Evolutionary conservation across 2,329 filamentous ascomycete species (phyloP).

Genomic region (Hypoxylon sp.): DNA sequence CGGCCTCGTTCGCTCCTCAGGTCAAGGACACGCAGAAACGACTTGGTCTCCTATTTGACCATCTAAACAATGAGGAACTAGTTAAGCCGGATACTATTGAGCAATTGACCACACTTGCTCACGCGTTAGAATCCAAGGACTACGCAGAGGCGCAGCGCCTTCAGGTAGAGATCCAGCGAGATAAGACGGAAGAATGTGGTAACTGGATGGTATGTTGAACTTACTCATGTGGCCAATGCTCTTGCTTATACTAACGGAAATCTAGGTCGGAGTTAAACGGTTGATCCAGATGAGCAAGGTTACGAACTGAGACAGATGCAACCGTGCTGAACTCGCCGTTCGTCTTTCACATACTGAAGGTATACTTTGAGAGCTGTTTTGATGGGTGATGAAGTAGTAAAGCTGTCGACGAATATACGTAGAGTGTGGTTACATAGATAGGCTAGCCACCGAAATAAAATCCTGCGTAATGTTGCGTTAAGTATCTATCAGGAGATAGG

Average conservation of each 20-base stretch:
- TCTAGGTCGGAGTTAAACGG: constrained; percentile 80
- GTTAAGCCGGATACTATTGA: constrained; percentile 84
- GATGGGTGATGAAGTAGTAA: constrained; percentile 32
- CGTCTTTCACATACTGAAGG: constrained; percentile 2
- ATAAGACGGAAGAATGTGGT: constrained; percentile 84
- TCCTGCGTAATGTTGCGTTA: constrained; percentile 13
- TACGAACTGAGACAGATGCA: constrained; percentile 58
- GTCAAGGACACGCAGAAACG: constrained; percentile 96
- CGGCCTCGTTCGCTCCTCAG: constrained; percentile 87
- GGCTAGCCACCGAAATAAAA: constrained; percentile 38
- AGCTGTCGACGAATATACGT: constrained; percentile 34
- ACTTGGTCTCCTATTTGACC: constrained; percentile 93
- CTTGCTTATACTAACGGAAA: constrained; percentile 58
- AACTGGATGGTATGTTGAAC: constrained; percentile 83
- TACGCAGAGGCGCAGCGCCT: constrained; percentile 77
- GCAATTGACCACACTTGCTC: constrained; percentile 74
- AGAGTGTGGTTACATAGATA: constrained; percentile 41
- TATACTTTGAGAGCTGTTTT: neutral
- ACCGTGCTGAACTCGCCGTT: neutral
- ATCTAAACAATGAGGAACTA: constrained; percentile 95
- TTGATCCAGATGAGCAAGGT: constrained; percentile 85
- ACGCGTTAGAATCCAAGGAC: constrained; percentile 77
- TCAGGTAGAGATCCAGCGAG: constrained; percentile 81
- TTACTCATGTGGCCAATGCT: neutral
- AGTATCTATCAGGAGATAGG: neutral